Conservation (phyloP, 1,284 basidiomycete genomes). For the Pseudozyma tsukubaensis region DNA sequence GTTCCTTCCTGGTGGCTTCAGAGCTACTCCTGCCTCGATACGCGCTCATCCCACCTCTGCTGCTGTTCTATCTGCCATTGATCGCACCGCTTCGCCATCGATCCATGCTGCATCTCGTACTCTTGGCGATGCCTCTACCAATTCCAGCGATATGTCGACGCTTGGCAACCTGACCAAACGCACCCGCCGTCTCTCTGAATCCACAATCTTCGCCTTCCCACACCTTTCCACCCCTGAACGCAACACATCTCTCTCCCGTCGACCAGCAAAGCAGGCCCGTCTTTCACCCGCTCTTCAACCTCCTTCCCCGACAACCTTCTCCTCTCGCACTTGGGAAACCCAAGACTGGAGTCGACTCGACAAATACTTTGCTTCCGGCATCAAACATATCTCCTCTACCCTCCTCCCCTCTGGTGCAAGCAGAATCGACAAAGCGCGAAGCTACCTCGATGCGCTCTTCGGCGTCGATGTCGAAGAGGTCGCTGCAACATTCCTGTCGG, state of each 20-base stretch:
- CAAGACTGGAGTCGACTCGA: slow-evolving; percentile 42
- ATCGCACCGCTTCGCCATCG: slow-evolving; percentile 13
- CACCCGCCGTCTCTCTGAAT: not conserved
- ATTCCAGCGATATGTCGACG: not conserved
- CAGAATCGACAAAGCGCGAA: not conserved
- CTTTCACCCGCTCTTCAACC: slow-evolving; percentile 15
- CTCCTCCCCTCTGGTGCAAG: not conserved
- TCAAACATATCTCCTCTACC: slow-evolving; percentile 18
- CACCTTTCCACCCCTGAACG: slow-evolving; percentile 15
- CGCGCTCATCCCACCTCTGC: not conserved
- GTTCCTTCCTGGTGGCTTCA: slow-evolving; percentile 45
- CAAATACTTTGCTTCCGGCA: slow-evolving; percentile 35
- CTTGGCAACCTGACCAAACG: slow-evolving; percentile 14
- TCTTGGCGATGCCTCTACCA: slow-evolving; percentile 9
- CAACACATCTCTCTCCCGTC: not conserved
- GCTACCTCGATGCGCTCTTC: slow-evolving; percentile 24
- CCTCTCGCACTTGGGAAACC: slow-evolving; percentile 28
- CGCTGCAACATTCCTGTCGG: slow-evolving; percentile 18
- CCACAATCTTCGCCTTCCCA: slow-evolving; percentile 12
- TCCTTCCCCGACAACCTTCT: slow-evolving; percentile 9
- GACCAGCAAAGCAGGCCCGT: slow-evolving; percentile 14
- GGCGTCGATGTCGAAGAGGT: slow-evolving; percentile 8
- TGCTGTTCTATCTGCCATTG: not conserved
- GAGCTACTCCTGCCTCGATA: slow-evolving; percentile 19
- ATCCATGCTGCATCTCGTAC: slow-evolving; percentile 4